Evolutionary conservation across 495 filamentous ascomycete species (phyloP), one percentile per base, ranked within the genome.

Genomic region (Talaromyces adpressus): DNA sequence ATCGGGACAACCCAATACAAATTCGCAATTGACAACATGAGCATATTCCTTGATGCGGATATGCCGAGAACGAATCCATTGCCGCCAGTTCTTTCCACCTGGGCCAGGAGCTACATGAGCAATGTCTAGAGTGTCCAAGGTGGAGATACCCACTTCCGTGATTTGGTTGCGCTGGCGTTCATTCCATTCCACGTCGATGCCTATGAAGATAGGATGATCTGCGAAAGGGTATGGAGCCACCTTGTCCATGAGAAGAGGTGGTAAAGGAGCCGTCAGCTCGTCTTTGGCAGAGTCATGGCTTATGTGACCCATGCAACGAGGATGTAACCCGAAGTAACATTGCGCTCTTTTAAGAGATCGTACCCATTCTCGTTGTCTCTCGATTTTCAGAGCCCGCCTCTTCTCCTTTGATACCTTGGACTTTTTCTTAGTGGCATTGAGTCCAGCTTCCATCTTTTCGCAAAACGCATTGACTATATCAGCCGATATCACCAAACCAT

Each of bases 61-160:
- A 71, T 98, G 94, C 29, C 86, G 83, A 16, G 85, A 83, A 45
- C 80, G 76, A 64, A 98, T 87, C 25, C 79, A 70, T 1, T 75
- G 66, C 9, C 82, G 77, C 93, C 93, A 92, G 63, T 85, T 78
- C 52, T 73, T 64, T 4, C 85, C 88, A 36, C 73, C 69, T 11
- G 79, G 65, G 11, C 89, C 89, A 22, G 90, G 90, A 3, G 84
- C 67, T 25, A 85, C 25, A 12, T 69, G 71, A 18, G 67, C 65
- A 34, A 83, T 74, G 63, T 89, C 83, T 9, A 73, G 65, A 3
- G 89, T 91, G 73, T 98, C 94, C 22, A 98, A 84, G 9, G 83
- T 85, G 8, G 91, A 87, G 56, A 98, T 80, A 36, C 94, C 94
- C 60, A 98, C 80, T 71, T 98, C 94, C 4, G 92, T 96, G 64